Evolutionary conservation across 164 flowering plant species (phyloP).

Genomic region (Magnolia officinalis): DNA sequence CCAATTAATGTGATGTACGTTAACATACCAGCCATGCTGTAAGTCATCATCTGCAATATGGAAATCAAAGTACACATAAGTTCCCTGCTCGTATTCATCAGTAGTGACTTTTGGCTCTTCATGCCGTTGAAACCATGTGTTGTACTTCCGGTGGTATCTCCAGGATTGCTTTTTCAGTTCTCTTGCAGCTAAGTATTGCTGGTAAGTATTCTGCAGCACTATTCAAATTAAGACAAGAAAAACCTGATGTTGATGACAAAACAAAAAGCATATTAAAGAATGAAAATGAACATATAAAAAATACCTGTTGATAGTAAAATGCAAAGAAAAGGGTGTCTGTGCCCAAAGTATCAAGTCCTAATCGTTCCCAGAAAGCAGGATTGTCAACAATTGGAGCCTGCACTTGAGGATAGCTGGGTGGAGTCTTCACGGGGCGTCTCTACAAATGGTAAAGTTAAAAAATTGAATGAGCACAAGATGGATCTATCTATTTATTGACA

Average conservation of each 20-base stretch:
- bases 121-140: constrained; percentile 98
- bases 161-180: constrained; percentile 96
- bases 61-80: constrained; percentile 94
- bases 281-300: neutral
- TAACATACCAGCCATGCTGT: constrained; percentile 82
- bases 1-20: neutral
- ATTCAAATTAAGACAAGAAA: neutral
- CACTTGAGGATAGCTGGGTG: constrained; percentile 86
- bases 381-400: constrained; percentile 90
- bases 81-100: constrained; percentile 93
- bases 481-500: neutral
- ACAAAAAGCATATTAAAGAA: neutral
- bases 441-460: constrained; percentile 25
- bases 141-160: constrained; percentile 93
- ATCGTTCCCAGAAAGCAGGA: constrained; percentile 92
- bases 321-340: constrained; percentile 89
- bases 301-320: constrained; percentile 93
- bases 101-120: constrained; percentile 95
- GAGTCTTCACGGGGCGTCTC: constrained; percentile 82
- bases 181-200: constrained; percentile 94
- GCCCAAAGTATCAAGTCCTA: constrained; percentile 55
- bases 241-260: neutral
- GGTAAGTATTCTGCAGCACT: constrained; percentile 77
- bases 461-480: neutral
- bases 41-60: constrained; percentile 67